Evolutionary conservation across 192 early-diverging fungal genomes (phyloP).

Genomic region (Globomyces pollinis-pini): DNA sequence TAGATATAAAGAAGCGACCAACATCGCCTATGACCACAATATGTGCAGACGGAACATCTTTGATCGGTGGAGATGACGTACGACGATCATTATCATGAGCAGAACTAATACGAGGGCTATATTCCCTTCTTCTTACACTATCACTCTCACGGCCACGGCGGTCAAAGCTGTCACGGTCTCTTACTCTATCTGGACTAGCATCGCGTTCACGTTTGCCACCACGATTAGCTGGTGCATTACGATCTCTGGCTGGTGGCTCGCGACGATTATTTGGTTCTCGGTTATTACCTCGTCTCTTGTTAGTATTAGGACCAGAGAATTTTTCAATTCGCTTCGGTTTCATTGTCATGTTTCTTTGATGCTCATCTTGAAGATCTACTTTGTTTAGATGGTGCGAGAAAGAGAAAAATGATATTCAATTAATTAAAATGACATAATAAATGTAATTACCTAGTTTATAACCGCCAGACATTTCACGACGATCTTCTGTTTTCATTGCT

Average conservation of each 20-base stretch:
- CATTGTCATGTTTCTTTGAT: conserved; percentile 9
- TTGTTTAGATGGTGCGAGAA: too few species aligned
- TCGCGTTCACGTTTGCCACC: conserved; percentile 3
- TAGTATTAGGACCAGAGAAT: too few species aligned
- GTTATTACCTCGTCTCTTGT: too few species aligned
- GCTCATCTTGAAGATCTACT: not conserved
- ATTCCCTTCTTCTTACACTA: not conserved
- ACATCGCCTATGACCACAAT: not conserved
- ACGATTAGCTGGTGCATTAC: conserved; percentile 26
- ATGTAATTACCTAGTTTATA: conserved; percentile 29
- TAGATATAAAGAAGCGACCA: conserved; percentile 16
- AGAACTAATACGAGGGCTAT: not conserved
- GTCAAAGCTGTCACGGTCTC: not conserved
- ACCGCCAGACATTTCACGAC: conserved; percentile 31
- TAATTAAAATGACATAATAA: not conserved
- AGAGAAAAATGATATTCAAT: too few species aligned
- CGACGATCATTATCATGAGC: not conserved
- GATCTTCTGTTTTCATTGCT: conserved; percentile 35
- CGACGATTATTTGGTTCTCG: too few species aligned
- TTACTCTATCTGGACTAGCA: not conserved
- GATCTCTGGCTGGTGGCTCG: too few species aligned
- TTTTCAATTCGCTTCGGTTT: too few species aligned
- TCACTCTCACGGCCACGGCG: not conserved
- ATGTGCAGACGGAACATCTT: not conserved
- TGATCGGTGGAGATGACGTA: not conserved